Evolutionary conservation across 78 protist genomes (phyloP).

Genomic region (Thecamonas trahens): DNA sequence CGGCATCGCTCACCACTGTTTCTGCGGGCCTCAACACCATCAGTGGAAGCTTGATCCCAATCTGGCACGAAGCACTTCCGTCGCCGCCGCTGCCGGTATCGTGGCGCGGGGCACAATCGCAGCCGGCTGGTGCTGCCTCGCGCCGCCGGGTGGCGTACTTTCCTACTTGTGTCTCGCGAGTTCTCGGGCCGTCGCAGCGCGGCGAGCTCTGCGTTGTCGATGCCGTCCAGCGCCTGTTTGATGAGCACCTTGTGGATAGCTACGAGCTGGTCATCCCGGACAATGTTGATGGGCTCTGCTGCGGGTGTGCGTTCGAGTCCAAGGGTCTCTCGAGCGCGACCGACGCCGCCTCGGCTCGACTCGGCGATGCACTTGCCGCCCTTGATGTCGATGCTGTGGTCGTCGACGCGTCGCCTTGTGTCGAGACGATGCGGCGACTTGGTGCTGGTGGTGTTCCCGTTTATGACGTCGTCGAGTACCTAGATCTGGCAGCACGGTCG

Average conservation of each 20-base stretch:
- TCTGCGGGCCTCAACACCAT: no score
- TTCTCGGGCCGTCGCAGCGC: constrained; percentile 11
- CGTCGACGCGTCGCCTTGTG: constrained; percentile 29
- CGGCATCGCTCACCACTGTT: no score
- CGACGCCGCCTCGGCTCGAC: neutral
- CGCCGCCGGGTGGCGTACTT: constrained; percentile 18
- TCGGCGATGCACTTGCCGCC: neutral
- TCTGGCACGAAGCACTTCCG: no score
- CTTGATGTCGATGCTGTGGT: constrained; percentile 17
- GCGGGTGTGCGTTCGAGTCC: constrained; percentile 32
- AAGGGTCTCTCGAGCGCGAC: constrained; percentile 19
- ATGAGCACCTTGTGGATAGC: no score
- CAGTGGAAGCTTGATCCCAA: no score
- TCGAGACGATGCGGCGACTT: constrained; percentile 16
- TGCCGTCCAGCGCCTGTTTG: no score
- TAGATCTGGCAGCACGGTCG: no score
- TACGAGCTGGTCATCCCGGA: constrained; percentile 10
- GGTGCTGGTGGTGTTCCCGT: constrained; percentile 8
- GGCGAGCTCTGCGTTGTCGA: neutral
- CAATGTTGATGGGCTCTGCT: constrained; percentile 1
- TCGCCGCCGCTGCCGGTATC: no score
- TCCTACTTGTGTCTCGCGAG: constrained; percentile 26
- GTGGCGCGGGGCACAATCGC: no score
- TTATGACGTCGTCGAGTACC: no score
- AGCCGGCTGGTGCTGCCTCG: no score